Conservation (phyloP, 345 rosid species). For the Brassica carinata region DNA sequence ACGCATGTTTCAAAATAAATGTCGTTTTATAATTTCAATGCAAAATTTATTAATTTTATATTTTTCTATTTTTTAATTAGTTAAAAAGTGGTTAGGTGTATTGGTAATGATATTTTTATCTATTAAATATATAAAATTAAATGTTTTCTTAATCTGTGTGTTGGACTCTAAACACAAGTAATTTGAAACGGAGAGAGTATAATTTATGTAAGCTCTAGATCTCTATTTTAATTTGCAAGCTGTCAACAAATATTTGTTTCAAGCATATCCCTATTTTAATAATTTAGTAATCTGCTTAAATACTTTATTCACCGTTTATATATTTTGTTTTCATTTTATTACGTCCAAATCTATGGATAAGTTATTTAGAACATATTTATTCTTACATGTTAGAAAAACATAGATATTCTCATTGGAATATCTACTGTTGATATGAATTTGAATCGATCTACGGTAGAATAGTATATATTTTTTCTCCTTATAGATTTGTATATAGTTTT, state of each 20-base stretch:
- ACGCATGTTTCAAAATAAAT: too few relatives aligned
- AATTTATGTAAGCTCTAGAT: background rate
- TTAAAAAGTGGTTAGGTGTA: too few relatives aligned
- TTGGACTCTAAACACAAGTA: too few relatives aligned
- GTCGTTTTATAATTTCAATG: too few relatives aligned
- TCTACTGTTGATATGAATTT: background rate
- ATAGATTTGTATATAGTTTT: background rate
- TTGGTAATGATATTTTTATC: too few relatives aligned
- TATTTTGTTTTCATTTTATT: background rate
- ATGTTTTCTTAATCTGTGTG: too few relatives aligned
- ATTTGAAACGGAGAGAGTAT: too few relatives aligned
- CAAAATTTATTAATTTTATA: too few relatives aligned
- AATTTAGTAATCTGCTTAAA: background rate
- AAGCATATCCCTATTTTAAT: background rate
- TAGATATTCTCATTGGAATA: background rate
- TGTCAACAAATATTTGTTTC: background rate
- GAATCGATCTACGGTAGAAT: slow-evolving; percentile 1
- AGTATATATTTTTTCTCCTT: background rate
- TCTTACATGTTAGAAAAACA: background rate
- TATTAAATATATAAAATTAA: too few relatives aligned
- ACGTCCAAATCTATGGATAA: background rate
- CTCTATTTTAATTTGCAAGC: background rate
- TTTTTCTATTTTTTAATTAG: too few relatives aligned
- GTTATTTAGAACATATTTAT: background rate
- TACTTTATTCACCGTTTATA: background rate